Evolutionary conservation across 768 basidiomycete genomes (phyloP).

Genomic region (Coprinopsis strossmayeri): DNA sequence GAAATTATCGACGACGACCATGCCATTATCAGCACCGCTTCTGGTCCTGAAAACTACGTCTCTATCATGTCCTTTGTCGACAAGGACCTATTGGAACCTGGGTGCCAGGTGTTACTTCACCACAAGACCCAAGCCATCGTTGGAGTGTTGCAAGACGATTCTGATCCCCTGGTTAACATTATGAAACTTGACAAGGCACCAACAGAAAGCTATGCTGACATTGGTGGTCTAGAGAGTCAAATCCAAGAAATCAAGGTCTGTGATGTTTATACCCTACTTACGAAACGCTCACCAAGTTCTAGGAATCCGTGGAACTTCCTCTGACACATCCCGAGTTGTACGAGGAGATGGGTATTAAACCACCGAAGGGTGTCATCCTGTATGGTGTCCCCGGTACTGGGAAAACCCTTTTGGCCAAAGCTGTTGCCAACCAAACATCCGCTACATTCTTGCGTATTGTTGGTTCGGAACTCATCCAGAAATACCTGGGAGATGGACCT

Average conservation of each 20-base stretch:
- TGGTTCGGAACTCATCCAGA: slow-evolving; percentile 97
- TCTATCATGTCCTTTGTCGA: slow-evolving; percentile 97
- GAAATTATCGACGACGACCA: slow-evolving; percentile 98
- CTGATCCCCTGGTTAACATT: slow-evolving; percentile 93
- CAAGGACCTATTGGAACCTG: slow-evolving; percentile 95
- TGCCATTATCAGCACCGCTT: slow-evolving; percentile 94
- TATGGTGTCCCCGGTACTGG: slow-evolving; percentile 99
- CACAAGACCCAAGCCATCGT: slow-evolving; percentile 95
- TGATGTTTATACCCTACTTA: neutral
- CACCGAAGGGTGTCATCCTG: slow-evolving; percentile 98
- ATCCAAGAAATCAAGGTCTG: slow-evolving; percentile 97
- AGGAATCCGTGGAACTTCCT: slow-evolving; percentile 98
- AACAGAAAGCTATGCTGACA: slow-evolving; percentile 97
- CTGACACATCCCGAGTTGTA: slow-evolving; percentile 97
- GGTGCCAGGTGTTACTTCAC: slow-evolving; percentile 90
- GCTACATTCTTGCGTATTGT: slow-evolving; percentile 97
- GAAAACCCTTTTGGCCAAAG: slow-evolving; percentile 95
- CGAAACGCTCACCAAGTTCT: neutral
- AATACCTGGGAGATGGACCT: slow-evolving; percentile 97
- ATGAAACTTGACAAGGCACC: slow-evolving; percentile 99
- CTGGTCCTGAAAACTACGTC: slow-evolving; percentile 95
- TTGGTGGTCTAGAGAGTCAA: slow-evolving; percentile 93
- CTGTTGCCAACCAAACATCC: slow-evolving; percentile 96
- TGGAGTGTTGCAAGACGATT: slow-evolving; percentile 92
- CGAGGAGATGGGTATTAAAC: slow-evolving; percentile 99